Evolutionary conservation across 2,329 filamentous ascomycete species (phyloP).

Genomic region (Drechslerella dactyloides): DNA sequence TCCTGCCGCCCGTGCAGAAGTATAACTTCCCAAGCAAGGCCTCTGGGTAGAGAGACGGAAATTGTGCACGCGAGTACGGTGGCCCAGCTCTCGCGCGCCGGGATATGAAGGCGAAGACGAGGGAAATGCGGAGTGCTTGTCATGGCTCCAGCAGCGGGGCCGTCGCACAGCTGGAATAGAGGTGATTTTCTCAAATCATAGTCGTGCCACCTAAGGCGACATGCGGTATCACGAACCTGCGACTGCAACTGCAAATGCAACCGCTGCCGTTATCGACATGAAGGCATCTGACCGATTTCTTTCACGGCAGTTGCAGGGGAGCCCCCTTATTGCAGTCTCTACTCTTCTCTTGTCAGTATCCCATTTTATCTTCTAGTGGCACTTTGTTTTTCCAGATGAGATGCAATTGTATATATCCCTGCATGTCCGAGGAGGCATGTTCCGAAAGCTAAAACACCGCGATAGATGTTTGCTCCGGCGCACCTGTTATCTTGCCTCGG

Average conservation of each 20-base stretch:
- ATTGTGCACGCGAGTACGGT: neutral
- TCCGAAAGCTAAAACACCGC: constrained; percentile 19
- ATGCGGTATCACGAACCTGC: constrained; percentile 20
- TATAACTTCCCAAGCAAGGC: neutral
- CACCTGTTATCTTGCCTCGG: neutral
- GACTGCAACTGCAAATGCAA: too few species aligned
- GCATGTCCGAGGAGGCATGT: constrained; percentile 17
- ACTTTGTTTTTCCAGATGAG: constrained; percentile 40
- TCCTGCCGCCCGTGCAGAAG: constrained; percentile 4
- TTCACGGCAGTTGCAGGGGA: neutral
- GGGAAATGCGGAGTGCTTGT: too few species aligned
- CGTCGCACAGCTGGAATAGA: constrained; percentile 1
- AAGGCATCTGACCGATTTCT: constrained; percentile 1
- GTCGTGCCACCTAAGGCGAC: constrained; percentile 19
- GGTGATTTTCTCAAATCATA: constrained; percentile 18
- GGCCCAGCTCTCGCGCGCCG: too few species aligned
- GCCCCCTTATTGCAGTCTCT: too few species aligned
- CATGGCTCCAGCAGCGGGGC: neutral
- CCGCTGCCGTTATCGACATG: too few species aligned
- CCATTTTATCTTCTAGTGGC: constrained; percentile 25
- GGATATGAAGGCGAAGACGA: too few species aligned
- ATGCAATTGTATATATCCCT: constrained; percentile 9
- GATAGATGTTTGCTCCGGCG: constrained; percentile 23
- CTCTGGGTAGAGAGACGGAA: neutral
- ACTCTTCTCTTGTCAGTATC: constrained; percentile 5